Percentiles rank a stretch among this genome's conserved stretches.
Evolutionary conservation across 2,329 filamentous ascomycete species (phyloP).

Genomic region (Rutstroemia sydowiana): DNA sequence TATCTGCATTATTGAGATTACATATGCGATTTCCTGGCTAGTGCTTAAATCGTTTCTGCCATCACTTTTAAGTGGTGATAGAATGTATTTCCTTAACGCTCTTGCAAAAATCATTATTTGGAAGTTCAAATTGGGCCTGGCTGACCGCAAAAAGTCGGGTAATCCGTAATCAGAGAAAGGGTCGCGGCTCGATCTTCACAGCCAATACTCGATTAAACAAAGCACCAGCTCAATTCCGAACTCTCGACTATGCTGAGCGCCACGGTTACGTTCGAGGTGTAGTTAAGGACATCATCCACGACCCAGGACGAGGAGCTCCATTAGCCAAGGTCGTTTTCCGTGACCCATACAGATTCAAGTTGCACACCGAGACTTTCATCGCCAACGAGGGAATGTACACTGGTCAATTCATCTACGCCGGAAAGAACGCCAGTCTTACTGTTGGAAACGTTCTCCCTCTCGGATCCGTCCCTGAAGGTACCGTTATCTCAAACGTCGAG

Average conservation of each 20-base stretch:
- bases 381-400: constrained; percentile 99
- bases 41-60: no score
- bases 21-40: no score
- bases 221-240: constrained; percentile 90
- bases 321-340: constrained; percentile 96
- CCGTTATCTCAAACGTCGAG: constrained; percentile 98
- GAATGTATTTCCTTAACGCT: no score
- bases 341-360: constrained; percentile 97
- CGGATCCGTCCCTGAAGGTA: constrained; percentile 94
- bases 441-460: constrained; percentile 97
- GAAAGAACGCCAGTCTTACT: constrained; percentile 95
- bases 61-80: no score
- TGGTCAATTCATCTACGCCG: constrained; percentile 99
- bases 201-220: constrained; percentile 88
- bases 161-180: constrained; percentile 71
- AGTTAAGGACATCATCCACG: constrained; percentile 92
- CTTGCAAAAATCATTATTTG: no score
- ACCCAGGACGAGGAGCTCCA: constrained; percentile 91
- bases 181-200: constrained; percentile 70
- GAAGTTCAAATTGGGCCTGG: no score
- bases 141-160: constrained; percentile 38
- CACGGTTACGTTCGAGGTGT: constrained; percentile 97
- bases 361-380: constrained; percentile 98
- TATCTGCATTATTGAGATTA: no score
- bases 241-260: constrained; percentile 91